Percentiles rank a stretch among this genome's conserved stretches.
phyloP scores from a whole-genome alignment of 495 filamentous ascomycete genomes.

The Neurospora tetraspora region DNA sequence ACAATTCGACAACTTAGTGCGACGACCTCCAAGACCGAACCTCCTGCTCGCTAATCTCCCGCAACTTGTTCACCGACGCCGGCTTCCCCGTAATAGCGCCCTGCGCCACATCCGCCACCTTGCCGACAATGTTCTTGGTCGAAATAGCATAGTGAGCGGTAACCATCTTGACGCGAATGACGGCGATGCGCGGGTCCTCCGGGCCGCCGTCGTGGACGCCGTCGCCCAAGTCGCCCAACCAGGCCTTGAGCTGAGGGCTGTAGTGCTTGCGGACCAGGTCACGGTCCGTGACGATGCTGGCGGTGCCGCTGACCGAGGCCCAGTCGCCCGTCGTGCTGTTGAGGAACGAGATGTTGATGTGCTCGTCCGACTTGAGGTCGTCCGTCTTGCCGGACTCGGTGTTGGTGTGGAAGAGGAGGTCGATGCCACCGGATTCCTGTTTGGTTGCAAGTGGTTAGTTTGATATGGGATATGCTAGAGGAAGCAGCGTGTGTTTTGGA shows the following conservation, averaged over 20 bases:
- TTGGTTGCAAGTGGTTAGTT: neutral
- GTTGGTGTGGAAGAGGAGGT: conserved; percentile 91
- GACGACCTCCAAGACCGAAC: conserved; percentile 41
- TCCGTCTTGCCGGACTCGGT: conserved; percentile 86
- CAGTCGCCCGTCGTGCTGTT: conserved; percentile 57
- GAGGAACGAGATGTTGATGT: conserved; percentile 82
- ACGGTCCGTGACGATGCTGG: conserved; percentile 57
- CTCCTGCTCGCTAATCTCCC: conserved; percentile 64
- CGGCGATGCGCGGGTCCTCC: conserved; percentile 67
- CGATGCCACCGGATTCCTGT: conserved; percentile 68
- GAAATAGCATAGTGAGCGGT: conserved; percentile 54
- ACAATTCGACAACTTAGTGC: conserved; percentile 14
- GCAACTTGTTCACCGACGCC: conserved; percentile 65
- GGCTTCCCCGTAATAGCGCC: conserved; percentile 61
- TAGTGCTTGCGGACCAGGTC: conserved; percentile 68
- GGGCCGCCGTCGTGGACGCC: conserved; percentile 76
- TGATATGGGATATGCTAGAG: neutral
- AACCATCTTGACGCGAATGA: conserved; percentile 55
- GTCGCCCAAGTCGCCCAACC: conserved; percentile 86
- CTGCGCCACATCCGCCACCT: conserved; percentile 63
- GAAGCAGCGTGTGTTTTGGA: neutral
- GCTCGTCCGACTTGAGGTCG: conserved; percentile 61
- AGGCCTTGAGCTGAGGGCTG: conserved; percentile 63
- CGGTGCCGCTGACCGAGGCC: conserved; percentile 71
- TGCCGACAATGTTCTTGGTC: conserved; percentile 43